These are phyloP conservation scores for Datisca glomerata DNA, from an alignment of 306 rosid species.

Conservation along the genomic window DNA sequence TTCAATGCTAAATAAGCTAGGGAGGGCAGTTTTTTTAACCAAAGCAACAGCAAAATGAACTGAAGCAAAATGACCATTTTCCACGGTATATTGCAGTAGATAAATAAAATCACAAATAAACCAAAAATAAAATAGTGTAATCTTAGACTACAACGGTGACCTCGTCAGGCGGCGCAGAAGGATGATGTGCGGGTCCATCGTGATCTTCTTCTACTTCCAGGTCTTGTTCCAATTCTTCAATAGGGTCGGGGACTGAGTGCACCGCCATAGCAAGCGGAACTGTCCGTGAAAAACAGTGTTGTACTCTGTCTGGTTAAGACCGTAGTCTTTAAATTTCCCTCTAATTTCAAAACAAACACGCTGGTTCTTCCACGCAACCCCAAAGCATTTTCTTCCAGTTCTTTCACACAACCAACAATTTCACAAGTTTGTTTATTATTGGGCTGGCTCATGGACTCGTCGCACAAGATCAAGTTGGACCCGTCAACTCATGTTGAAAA, in stretches of 20 bases:
- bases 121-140: neutral
- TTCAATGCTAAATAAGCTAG: neutral
- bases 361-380: too few species aligned
- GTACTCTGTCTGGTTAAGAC: too few species aligned
- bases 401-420: too few species aligned
- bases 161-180: constrained; percentile 13
- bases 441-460: too few species aligned
- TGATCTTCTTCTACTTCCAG: neutral
- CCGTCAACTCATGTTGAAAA: too few species aligned
- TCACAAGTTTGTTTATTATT: too few species aligned
- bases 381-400: too few species aligned
- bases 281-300: too few species aligned
- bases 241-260: constrained; percentile 4
- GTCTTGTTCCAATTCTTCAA: neutral
- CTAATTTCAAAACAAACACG: too few species aligned
- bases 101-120: neutral
- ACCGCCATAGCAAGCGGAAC: constrained; percentile 5
- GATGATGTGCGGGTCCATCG: constrained; percentile 9
- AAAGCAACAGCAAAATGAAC: constrained; percentile 1
- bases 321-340: too few species aligned
- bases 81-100: neutral
- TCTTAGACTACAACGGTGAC: neutral
- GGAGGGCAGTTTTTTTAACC: neutral
- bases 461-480: too few species aligned
- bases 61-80: neutral